Percentiles rank a stretch among this genome's conserved stretches.
phyloP scores from a whole-genome alignment of 805 yeast species.

The Scheffersomyces lignosus region DNA sequence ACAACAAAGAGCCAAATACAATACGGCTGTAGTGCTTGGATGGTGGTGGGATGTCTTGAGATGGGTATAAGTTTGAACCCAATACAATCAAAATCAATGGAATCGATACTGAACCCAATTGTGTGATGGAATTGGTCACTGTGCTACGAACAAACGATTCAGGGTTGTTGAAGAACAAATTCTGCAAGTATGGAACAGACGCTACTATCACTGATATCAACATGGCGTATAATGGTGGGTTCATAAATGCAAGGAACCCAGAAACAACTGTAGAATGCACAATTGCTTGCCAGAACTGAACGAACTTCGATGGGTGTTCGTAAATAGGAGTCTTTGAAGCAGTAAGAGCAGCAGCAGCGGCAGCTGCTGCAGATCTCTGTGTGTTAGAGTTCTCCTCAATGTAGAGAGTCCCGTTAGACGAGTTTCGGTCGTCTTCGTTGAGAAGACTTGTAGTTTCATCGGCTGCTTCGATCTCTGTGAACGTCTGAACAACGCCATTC shows the following conservation, averaged over 20 bases:
- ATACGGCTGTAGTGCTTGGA: conserved; percentile 62
- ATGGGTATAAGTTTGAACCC: conserved; percentile 77
- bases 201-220: conserved; percentile 67
- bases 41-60: conserved; percentile 65
- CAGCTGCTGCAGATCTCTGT: neutral
- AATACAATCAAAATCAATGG: conserved; percentile 74
- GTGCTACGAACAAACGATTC: conserved; percentile 67
- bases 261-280: neutral
- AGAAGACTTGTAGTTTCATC: neutral
- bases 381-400: neutral
- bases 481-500: conserved; percentile 5
- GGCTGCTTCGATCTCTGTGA: neutral
- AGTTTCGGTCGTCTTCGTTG: neutral
- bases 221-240: conserved; percentile 86
- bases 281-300: neutral
- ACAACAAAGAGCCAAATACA: conserved; percentile 65
- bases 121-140: conserved; percentile 58
- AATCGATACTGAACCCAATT: conserved; percentile 72
- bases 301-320: neutral
- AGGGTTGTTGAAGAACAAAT: conserved; percentile 53
- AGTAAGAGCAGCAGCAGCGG: neutral
- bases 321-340: neutral
- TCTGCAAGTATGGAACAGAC: conserved; percentile 57
- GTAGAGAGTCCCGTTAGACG: neutral
- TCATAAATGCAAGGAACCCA: conserved; percentile 51